Base-by-base conservation (phyloP, 2,329 filamentous ascomycete genomes). In the Diplodia scrobiculata region DNA sequence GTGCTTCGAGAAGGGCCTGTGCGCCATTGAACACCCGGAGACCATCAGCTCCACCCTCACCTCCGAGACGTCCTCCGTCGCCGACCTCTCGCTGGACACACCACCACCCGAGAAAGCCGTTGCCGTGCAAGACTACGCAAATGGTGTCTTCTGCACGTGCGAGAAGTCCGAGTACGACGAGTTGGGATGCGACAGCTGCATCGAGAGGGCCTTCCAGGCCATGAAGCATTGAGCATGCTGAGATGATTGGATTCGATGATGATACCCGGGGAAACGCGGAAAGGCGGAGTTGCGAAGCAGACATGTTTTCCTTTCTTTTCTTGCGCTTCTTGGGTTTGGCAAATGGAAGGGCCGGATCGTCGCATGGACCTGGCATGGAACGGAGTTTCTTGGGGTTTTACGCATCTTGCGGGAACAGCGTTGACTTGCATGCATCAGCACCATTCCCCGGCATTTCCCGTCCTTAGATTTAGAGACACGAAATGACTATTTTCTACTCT, bases 81-180 rank as follows among this genome's bases (percentile, higher is more conserved):
- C 17, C 62, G 27, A 58, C 63, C 27, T 53, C 21, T 27, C 52
- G 19, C 53, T 38, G 17, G 45, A 47, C 25, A 59, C 64, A 25
- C 38, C 45, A 3, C 29, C 54, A 5, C 21, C 50, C 9, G 62
- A 64, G 34, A 14, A 25, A 6, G 36, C 25, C 0, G 10, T 51
- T 19, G n/a, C 47, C 34, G 34, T 45, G 47, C 45, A 51, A 45
- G 65, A 51, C 36, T 32, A 47, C 50, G 27, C 48, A 14, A 66
- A 62, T 13, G 65, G 65, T 45, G 65, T 66, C n/a, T 66, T 66
- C 50, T 66, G 65, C 65, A 66, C 65, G 9, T 66, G 65, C 58
- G 32, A 62, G 21, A 63, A 66, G 41, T 54, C 54, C 27, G 65
- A 53, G 48, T 66, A 66, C 55, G 65, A 66, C 36, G 65, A 62